Evolutionary conservation across 176 grass and related monocot species (phyloP).

Genomic region (Luzula sylvatica): DNA sequence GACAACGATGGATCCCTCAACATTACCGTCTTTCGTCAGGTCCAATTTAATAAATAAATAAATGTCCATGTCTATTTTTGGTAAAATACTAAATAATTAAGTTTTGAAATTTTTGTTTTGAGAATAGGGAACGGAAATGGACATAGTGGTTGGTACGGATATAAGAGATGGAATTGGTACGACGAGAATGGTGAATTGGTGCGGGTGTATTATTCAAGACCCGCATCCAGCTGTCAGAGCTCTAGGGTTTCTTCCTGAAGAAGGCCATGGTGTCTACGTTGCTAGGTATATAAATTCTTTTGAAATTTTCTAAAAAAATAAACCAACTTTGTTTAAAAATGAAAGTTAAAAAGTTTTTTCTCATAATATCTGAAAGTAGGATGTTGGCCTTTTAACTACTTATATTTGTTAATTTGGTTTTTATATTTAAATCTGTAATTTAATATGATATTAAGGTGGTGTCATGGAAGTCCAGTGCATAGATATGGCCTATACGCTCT

Average conservation of each 20-base stretch:
- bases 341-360: no score
- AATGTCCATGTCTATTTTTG: background rate
- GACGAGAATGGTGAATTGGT: constrained; percentile 94
- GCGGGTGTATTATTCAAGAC: constrained; percentile 97
- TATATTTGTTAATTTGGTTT: background rate
- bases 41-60: no score
- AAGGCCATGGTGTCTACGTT: constrained; percentile 99
- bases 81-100: background rate
- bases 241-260: constrained; percentile 95
- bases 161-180: constrained; percentile 93
- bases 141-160: constrained; percentile 82
- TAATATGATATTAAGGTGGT: constrained; percentile 56
- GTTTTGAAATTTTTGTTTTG: constrained; percentile 21
- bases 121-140: constrained; percentile 81
- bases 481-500: constrained; percentile 97
- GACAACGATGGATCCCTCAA: constrained; percentile 59
- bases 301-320: no score
- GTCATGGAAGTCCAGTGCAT: constrained; percentile 94
- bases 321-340: no score
- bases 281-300: constrained; percentile 46
- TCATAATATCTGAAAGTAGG: background rate
- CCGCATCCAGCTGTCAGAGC: constrained; percentile 82
- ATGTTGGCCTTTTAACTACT: background rate
- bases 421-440: background rate
- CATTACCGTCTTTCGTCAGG: constrained; percentile 99